Evolutionary conservation across 1,284 basidiomycete genomes (phyloP).

Genomic region (Heterobasidion parviporum): DNA sequence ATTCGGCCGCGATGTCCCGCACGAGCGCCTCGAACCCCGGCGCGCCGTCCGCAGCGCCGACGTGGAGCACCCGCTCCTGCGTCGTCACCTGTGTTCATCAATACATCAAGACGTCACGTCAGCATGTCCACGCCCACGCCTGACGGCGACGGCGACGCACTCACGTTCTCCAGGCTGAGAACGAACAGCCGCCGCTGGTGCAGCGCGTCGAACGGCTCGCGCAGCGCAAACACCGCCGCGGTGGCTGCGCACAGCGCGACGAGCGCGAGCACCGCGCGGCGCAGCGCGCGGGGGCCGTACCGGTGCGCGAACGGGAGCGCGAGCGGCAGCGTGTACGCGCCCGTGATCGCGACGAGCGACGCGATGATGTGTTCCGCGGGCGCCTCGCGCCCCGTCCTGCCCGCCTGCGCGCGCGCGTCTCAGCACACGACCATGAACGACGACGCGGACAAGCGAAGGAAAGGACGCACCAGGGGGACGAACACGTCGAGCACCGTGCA

Average conservation of each 20-base stretch:
- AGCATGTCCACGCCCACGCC: neutral
- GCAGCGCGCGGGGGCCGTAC: constrained; percentile 45
- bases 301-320: constrained; percentile 71
- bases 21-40: constrained; percentile 66
- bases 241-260: constrained; percentile 38
- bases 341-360: constrained; percentile 55
- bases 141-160: constrained; percentile 16
- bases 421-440: constrained; percentile 9
- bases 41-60: constrained; percentile 81
- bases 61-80: constrained; percentile 67
- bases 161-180: constrained; percentile 82
- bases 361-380: constrained; percentile 91
- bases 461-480: constrained; percentile 68
- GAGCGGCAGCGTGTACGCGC: constrained; percentile 58
- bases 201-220: constrained; percentile 69
- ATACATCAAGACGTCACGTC: neutral
- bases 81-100: constrained; percentile 51
- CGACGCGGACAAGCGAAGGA: neutral
- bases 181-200: constrained; percentile 89
- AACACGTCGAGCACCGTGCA: constrained; percentile 80
- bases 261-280: constrained; percentile 38
- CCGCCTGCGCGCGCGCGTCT: constrained; percentile 38
- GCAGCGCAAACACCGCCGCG: constrained; percentile 55
- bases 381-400: constrained; percentile 66
- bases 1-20: constrained; percentile 49